Percentiles rank a stretch among this genome's conserved stretches.
phyloP scores from a whole-genome alignment of 2,329 filamentous ascomycete species.

The Pyrenophora seminiperda region DNA sequence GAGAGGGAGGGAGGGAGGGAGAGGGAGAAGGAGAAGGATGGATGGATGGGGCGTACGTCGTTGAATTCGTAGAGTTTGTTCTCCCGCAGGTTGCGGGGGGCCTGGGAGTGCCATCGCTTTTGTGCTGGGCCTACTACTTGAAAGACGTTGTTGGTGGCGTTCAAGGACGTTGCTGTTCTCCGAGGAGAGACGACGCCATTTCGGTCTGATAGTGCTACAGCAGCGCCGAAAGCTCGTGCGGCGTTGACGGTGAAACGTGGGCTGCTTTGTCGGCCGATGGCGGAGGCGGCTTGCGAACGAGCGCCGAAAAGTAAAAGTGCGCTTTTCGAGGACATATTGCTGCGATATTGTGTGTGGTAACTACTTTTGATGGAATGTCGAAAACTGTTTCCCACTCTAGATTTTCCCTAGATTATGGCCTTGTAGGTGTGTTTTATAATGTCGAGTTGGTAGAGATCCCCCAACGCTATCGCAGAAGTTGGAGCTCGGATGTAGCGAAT shows the following conservation, averaged over 20 bases:
- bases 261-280: conserved; percentile 12
- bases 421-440: background rate
- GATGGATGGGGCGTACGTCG: conserved; percentile 31
- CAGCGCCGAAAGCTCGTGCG: conserved; percentile 11
- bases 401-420: no score
- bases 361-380: background rate
- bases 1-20: background rate
- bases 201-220: conserved; percentile 4
- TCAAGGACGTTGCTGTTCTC: background rate
- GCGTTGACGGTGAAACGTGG: conserved; percentile 14
- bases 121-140: conserved; percentile 4
- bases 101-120: conserved; percentile 46
- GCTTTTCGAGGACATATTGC: conserved; percentile 33
- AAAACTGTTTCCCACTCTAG: background rate
- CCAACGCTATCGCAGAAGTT: conserved; percentile 13
- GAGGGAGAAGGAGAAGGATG: background rate
- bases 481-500: conserved; percentile 23
- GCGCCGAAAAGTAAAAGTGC: conserved; percentile 20
- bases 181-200: background rate
- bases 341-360: background rate
- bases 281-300: conserved; percentile 16
- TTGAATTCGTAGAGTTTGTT: conserved; percentile 50
- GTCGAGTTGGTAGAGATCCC: background rate
- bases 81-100: conserved; percentile 25
- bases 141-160: background rate